phyloP scores from a whole-genome alignment of 2,329 filamentous ascomycete species.

The Xylaria sp. region DNA sequence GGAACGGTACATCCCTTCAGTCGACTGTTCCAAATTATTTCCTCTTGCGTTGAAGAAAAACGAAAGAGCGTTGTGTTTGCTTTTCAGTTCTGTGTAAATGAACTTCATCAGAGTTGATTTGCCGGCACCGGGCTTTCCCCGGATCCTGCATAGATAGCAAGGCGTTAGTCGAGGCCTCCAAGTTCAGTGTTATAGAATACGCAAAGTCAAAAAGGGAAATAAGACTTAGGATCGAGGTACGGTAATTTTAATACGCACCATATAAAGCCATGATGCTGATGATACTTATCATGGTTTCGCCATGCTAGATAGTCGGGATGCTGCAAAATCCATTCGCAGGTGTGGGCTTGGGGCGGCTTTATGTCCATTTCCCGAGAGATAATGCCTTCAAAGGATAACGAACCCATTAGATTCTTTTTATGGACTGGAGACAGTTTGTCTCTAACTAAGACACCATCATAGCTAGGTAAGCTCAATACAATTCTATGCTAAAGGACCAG shows the following conservation, averaged over 20 bases:
- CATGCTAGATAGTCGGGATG: slow-evolving; percentile 49
- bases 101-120: slow-evolving; percentile 60
- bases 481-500: background rate
- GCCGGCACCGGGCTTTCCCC: slow-evolving; percentile 55
- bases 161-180: background rate
- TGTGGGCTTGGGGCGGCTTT: slow-evolving; percentile 34
- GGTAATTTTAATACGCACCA: slow-evolving; percentile 12
- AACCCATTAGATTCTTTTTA: slow-evolving; percentile 3
- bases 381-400: slow-evolving; percentile 39
- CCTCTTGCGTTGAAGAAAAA: slow-evolving; percentile 65
- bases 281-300: slow-evolving; percentile 43
- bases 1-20: slow-evolving; percentile 61
- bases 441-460: background rate
- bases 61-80: slow-evolving; percentile 34
- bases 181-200: background rate
- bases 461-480: background rate
- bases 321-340: slow-evolving; percentile 44
- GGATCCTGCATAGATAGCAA: slow-evolving; percentile 48
- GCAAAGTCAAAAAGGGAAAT: background rate
- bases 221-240: background rate
- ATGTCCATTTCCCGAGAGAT: slow-evolving; percentile 34
- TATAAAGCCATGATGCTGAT: slow-evolving; percentile 49
- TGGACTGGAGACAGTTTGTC: background rate
- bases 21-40: slow-evolving; percentile 56
- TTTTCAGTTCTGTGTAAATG: slow-evolving; percentile 38